These are phyloP conservation scores for Nicotiana noctiflora DNA, from an alignment of 257 asterid genomes.

Conservation along the genomic window DNA sequence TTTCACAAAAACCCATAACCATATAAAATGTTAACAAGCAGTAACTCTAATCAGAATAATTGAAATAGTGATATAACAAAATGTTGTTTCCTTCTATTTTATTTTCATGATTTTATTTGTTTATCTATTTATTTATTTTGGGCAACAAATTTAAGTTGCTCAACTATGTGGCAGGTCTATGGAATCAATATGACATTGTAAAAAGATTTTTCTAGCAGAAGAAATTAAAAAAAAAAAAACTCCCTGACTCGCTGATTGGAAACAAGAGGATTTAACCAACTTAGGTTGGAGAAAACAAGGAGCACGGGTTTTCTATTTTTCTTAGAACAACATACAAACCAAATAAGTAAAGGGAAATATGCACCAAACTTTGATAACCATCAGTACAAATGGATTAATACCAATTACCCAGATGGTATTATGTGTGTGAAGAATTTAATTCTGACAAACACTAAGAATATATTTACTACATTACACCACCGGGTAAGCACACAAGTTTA, in stretches of 20 bases:
- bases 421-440: neutral
- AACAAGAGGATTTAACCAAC: neutral
- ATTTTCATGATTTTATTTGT: neutral
- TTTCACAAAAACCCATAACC: conserved; percentile 7
- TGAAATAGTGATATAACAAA: neutral
- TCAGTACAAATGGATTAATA: neutral
- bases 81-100: neutral
- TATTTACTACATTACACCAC: neutral
- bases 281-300: neutral
- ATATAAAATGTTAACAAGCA: neutral
- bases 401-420: neutral
- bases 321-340: neutral
- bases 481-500: neutral
- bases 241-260: neutral
- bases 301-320: neutral
- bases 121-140: neutral
- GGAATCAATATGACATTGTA: neutral
- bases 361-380: neutral
- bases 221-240: neutral
- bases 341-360: neutral
- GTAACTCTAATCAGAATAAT: neutral
- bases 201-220: neutral
- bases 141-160: neutral
- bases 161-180: neutral
- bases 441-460: neutral